These are phyloP conservation scores for Aristolochia californica DNA, from an alignment of 164 flowering plant species.

Conservation along the genomic window DNA sequence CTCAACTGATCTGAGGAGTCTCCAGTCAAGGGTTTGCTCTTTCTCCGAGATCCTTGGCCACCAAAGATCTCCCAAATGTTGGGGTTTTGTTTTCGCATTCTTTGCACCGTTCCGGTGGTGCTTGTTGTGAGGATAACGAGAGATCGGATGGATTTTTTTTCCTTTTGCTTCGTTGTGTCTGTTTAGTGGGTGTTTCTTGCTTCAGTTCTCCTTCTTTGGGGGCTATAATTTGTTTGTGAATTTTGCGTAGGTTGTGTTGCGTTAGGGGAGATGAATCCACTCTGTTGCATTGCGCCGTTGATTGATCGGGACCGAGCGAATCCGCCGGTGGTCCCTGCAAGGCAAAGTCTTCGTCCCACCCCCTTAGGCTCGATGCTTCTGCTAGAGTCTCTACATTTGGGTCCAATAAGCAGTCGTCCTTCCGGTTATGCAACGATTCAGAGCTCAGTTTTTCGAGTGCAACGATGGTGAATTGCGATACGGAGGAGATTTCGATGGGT, in stretches of 20 bases:
- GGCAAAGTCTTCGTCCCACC: constrained; percentile 20
- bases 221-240: neutral
- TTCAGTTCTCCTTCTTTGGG: neutral
- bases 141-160: neutral
- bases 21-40: neutral
- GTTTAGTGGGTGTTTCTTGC: neutral
- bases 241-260: neutral
- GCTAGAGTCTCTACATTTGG: constrained; percentile 17
- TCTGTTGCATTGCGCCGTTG: constrained; percentile 99
- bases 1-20: neutral
- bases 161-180: neutral
- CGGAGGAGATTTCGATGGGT: constrained; percentile 11
- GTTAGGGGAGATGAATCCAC: constrained; percentile 57
- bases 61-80: no score
- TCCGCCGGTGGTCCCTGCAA: constrained; percentile 21
- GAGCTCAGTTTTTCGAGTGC: constrained; percentile 1
- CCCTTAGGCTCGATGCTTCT: constrained; percentile 28
- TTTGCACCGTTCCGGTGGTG: no score
- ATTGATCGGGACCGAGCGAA: constrained; percentile 59
- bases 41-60: no score
- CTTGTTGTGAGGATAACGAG: no score
- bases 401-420: constrained; percentile 31
- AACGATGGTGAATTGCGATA: neutral
- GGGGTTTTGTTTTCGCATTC: no score
- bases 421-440: constrained; percentile 29